phyloP scores from a whole-genome alignment of 768 basidiomycete genomes.

The Agrocybe praecox region DNA sequence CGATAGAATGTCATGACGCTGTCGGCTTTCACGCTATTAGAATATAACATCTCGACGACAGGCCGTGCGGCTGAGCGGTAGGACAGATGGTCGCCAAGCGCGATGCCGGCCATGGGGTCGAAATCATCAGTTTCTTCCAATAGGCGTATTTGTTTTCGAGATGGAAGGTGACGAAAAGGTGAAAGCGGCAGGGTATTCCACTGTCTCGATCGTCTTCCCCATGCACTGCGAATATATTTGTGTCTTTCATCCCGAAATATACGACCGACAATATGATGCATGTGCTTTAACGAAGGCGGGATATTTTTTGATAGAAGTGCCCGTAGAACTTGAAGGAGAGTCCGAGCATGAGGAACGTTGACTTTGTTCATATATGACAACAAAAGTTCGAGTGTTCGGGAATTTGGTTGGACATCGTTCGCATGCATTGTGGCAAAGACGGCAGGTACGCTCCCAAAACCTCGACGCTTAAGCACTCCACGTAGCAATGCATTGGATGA shows the following conservation, averaged over 20 bases:
- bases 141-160: conserved; percentile 5
- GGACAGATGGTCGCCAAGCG: conserved; percentile 29
- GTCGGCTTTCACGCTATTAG: conserved; percentile 56
- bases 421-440: conserved; percentile 60
- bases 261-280: conserved; percentile 56
- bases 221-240: conserved; percentile 43
- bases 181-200: conserved; percentile 34
- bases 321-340: conserved; percentile 50
- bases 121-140: conserved; percentile 29
- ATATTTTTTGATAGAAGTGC: conserved; percentile 41
- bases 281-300: conserved; percentile 54
- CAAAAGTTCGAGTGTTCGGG: conserved; percentile 56
- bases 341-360: conserved; percentile 44
- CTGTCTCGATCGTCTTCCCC: conserved; percentile 32
- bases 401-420: conserved; percentile 51
- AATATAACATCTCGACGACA: conserved; percentile 46
- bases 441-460: conserved; percentile 46
- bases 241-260: conserved; percentile 56
- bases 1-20: conserved; percentile 60
- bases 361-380: conserved; percentile 50
- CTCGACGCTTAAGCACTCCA: conserved; percentile 48
- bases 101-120: conserved; percentile 54
- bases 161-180: conserved; percentile 18
- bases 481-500: conserved; percentile 66
- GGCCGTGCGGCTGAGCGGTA: conserved; percentile 28